A percentile compares a stretch with the other conserved stretches of the same genome.
These are phyloP conservation scores for Amesomyces nigricolor DNA, from an alignment of 2,329 filamentous ascomycete genomes.

Conservation along the genomic window DNA sequence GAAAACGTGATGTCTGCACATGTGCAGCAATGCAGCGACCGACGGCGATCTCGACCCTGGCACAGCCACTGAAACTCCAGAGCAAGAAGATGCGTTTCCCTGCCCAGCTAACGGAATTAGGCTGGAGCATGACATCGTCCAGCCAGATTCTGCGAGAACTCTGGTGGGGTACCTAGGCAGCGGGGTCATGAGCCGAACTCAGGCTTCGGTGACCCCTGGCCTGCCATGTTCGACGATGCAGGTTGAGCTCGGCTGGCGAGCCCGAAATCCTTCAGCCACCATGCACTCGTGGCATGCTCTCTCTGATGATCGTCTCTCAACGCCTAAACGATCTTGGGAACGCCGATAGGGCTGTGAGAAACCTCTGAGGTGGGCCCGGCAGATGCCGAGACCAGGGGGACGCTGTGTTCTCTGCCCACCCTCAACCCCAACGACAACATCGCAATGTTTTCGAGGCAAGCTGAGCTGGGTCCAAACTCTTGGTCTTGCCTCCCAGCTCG, in stretches of 20 bases:
- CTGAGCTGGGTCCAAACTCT: too few relatives aligned
- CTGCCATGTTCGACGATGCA: conserved; percentile 1
- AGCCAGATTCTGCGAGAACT: conserved; percentile 13
- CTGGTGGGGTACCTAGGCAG: conserved; percentile 20
- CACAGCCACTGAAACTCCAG: conserved; percentile 12
- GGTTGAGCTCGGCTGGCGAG: not conserved
- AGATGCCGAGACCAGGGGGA: not conserved
- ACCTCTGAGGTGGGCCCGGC: not conserved
- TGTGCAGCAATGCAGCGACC: conserved; percentile 7
- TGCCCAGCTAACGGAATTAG: conserved; percentile 12
- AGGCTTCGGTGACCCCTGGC: not conserved
- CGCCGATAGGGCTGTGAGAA: not conserved
- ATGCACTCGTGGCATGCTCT: not conserved
- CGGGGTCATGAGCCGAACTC: conserved; percentile 17
- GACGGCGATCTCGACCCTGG: conserved; percentile 6
- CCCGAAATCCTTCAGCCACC: not conserved
- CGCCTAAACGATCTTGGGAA: not conserved
- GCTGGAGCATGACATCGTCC: conserved; percentile 21
- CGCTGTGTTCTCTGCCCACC: not conserved
- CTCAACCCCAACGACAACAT: not conserved
- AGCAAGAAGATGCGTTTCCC: conserved; percentile 2
- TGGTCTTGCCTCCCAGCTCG: not conserved
- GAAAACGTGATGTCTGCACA: conserved; percentile 16
- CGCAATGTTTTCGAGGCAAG: not conserved
- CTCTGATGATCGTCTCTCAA: not conserved